A percentile compares a stretch with the other conserved stretches of the same genome.
Conservation (phyloP, 495 filamentous ascomycete species). For the Aspergillus sparsus region DNA sequence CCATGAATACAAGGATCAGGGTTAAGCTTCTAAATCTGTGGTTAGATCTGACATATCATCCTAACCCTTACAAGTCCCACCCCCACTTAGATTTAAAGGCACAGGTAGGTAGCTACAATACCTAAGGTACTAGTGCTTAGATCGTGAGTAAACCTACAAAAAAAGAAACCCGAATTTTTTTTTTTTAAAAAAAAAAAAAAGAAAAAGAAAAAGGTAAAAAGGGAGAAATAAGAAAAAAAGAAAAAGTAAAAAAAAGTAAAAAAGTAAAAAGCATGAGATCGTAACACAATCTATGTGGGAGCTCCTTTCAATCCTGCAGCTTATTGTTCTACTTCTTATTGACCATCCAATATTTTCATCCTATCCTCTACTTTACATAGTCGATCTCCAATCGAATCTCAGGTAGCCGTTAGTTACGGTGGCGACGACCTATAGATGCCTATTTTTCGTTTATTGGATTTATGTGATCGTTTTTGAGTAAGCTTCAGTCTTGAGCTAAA, state of each 20-base stretch:
- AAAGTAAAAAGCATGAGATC: no score
- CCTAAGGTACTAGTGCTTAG: not conserved
- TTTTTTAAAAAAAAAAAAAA: constrained; percentile 10
- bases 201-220: constrained; percentile 7
- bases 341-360: not conserved
- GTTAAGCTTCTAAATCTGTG: constrained; percentile 1
- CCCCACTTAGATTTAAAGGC: not conserved
- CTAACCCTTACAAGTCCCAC: not conserved
- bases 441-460: no score
- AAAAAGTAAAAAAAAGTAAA: not conserved
- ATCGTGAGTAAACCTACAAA: not conserved
- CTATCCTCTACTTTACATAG: not conserved
- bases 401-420: no score
- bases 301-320: constrained; percentile 7
- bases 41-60: constrained; percentile 1
- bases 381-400: no score
- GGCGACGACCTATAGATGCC: no score
- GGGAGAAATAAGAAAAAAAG: not conserved
- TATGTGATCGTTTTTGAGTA: no score
- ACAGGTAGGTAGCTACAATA: not conserved
- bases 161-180: not conserved
- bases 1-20: not conserved
- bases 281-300: no score
- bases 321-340: constrained; percentile 1
- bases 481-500: not conserved